Evolutionary conservation across 1,284 basidiomycete species (phyloP), one percentile per base, ranked within the genome.

Genomic region (Ustilago curta): DNA sequence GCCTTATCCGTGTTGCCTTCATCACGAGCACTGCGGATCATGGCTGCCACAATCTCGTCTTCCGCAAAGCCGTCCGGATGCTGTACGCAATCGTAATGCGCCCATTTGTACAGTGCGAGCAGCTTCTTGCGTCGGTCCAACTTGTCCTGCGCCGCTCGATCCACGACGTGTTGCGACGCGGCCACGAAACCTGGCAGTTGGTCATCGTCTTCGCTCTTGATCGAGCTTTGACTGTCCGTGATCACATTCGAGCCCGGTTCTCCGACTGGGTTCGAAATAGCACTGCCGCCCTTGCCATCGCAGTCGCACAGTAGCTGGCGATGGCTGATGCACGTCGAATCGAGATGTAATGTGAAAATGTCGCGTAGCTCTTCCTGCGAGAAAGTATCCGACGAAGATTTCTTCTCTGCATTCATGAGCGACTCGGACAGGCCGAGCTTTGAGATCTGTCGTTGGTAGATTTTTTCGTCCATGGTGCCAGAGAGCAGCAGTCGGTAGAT

Each of bases 311-410:
- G 71, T 9, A 81, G 82, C 79, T 85, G 81, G 83, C 88, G 94
- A 77, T 97, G 97, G 2, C 96, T 98, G 65, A 95, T 92, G 86
- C 94, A 97, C 3, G 88, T 86, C 0, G 95, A 96, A 56, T 91
- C 87, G 0, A 89, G 87, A 84, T 96, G 91, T 40, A 97, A 87
- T 8, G 91, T 91, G 86, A 99, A 99, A 74, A 99, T 93, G 82
- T 95, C 94, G 50, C 91, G 55, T 25, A 85, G 58, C 52, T 85
- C 77, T 19, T 78, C 74, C 42, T 70, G 70, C 9, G 84, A 74
- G 49, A 83, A 83, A 0, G 80, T 61, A 58, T 78, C 76, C 16
- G 56, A 31, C 52, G 50, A 49, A 72, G 35, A 77, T 73, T 53
- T 61, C 60, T 60, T 77, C 59, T 77, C 63, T 84, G 57, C 60